Conservation (phyloP, 768 basidiomycete species). For the Auriscalpium microsporum region DNA sequence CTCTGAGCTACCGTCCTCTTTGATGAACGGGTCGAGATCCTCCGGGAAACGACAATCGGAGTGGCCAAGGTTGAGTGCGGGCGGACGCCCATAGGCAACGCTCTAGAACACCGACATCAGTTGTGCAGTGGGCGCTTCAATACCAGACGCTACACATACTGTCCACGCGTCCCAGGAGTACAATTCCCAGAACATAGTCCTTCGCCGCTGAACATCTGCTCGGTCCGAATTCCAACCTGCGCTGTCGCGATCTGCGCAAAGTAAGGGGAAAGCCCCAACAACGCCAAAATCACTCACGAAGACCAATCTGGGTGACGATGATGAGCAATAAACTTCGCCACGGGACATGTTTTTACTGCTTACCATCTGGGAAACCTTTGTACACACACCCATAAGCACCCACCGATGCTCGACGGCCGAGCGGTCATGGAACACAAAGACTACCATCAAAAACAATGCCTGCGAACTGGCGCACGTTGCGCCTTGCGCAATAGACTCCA, state of each 20-base stretch:
- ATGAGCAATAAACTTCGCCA: background rate
- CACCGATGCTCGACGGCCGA: constrained; percentile 38
- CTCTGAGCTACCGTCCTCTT: constrained; percentile 28
- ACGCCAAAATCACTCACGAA: constrained; percentile 31
- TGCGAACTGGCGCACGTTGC: constrained; percentile 41
- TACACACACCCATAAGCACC: constrained; percentile 38
- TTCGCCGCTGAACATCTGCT: constrained; percentile 37
- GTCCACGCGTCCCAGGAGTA: constrained; percentile 21
- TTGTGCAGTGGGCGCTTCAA: constrained; percentile 31
- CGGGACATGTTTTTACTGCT: constrained; percentile 13
- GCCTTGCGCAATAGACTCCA: constrained; percentile 36
- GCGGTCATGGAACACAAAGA: constrained; percentile 35
- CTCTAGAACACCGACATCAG: constrained; percentile 23
- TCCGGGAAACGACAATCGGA: constrained; percentile 46
- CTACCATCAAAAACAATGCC: constrained; percentile 36
- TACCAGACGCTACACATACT: background rate
- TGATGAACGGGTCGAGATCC: constrained; percentile 28
- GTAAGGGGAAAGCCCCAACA: background rate
- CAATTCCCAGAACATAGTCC: constrained; percentile 46
- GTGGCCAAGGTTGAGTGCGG: constrained; percentile 36
- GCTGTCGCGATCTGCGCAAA: constrained; percentile 41
- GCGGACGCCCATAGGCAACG: constrained; percentile 43
- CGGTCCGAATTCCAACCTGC: constrained; percentile 36
- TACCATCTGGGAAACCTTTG: constrained; percentile 37
- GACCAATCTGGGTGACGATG: constrained; percentile 32